Conservation (phyloP, 1,284 basidiomycete species). For the Cryptococcus neoformans region DNA sequence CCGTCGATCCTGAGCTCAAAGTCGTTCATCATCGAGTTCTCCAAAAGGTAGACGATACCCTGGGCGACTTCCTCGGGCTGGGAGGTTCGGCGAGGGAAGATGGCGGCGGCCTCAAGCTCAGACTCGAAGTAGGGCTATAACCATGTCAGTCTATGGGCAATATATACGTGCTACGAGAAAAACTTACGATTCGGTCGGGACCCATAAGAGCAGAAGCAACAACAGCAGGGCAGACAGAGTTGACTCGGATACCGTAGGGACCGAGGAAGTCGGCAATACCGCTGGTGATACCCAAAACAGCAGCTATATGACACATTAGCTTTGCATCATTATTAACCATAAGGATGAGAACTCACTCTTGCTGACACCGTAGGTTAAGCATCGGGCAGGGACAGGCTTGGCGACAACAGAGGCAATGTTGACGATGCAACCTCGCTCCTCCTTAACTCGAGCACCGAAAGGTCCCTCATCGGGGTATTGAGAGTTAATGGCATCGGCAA, state of each 20-base stretch:
- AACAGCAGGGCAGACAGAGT: constrained; percentile 33
- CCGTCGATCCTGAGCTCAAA: constrained; percentile 18
- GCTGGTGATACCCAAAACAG: constrained; percentile 19
- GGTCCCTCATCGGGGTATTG: constrained; percentile 23
- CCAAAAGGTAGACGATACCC: constrained; percentile 23
- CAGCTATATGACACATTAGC: constrained; percentile 2
- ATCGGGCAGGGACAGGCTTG: constrained; percentile 24
- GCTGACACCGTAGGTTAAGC: constrained; percentile 29
- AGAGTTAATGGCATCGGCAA: constrained; percentile 37
- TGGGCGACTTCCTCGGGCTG: constrained; percentile 21
- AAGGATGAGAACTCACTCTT: constrained; percentile 18
- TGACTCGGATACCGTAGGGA: constrained; percentile 32
- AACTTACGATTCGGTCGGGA: constrained; percentile 13
- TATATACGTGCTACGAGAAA: background rate
- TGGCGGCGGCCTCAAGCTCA: constrained; percentile 1
- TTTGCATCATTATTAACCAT: no score
- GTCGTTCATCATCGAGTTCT: constrained; percentile 34
- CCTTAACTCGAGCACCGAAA: constrained; percentile 11
- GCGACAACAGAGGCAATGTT: constrained; percentile 33
- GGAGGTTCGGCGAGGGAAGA: constrained; percentile 16
- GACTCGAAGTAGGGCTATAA: constrained; percentile 3
- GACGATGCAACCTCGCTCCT: constrained; percentile 35
- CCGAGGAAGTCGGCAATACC: constrained; percentile 27
- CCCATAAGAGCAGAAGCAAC: constrained; percentile 27
- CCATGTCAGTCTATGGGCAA: no score